A percentile compares a stretch with the other conserved stretches of the same genome.
Evolutionary conservation across 2,329 filamentous ascomycete species (phyloP).

Genomic region (Stagonosporopsis rhizophila): DNA sequence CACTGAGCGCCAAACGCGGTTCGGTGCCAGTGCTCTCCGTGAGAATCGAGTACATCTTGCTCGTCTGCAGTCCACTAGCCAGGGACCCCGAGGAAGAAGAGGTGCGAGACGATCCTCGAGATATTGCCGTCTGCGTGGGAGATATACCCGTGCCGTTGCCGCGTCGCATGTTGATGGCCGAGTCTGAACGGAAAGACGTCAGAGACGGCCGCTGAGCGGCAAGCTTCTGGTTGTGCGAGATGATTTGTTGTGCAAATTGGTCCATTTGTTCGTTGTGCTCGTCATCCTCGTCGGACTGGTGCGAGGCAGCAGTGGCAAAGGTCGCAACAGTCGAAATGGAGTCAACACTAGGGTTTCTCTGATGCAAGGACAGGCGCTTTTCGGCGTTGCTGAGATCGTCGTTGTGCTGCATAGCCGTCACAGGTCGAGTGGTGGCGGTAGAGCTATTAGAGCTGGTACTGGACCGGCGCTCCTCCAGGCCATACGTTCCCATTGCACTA

Average conservation of each 20-base stretch:
- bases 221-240: constrained; percentile 31
- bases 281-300: constrained; percentile 48
- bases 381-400: constrained; percentile 29
- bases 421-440: constrained; percentile 57
- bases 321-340: constrained; percentile 67
- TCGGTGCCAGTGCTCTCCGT: constrained; percentile 45
- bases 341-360: constrained; percentile 63
- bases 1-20: constrained; percentile 52
- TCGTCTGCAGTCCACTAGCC: constrained; percentile 46
- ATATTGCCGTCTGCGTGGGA: constrained; percentile 38
- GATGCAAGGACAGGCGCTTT: constrained; percentile 48
- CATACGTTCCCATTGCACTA: constrained; percentile 84
- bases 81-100: constrained; percentile 42
- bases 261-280: constrained; percentile 53
- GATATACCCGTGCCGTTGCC: constrained; percentile 31
- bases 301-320: constrained; percentile 70
- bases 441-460: constrained; percentile 63
- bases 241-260: constrained; percentile 45
- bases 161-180: constrained; percentile 42
- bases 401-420: constrained; percentile 36
- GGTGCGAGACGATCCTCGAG: constrained; percentile 37
- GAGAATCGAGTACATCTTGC: constrained; percentile 53
- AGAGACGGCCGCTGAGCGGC: constrained; percentile 24
- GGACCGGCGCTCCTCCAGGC: constrained; percentile 61
- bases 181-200: constrained; percentile 41